These are phyloP conservation scores for Chalaropsis ovoidea DNA, from an alignment of 2,329 filamentous ascomycete species.

Conservation along the genomic window DNA sequence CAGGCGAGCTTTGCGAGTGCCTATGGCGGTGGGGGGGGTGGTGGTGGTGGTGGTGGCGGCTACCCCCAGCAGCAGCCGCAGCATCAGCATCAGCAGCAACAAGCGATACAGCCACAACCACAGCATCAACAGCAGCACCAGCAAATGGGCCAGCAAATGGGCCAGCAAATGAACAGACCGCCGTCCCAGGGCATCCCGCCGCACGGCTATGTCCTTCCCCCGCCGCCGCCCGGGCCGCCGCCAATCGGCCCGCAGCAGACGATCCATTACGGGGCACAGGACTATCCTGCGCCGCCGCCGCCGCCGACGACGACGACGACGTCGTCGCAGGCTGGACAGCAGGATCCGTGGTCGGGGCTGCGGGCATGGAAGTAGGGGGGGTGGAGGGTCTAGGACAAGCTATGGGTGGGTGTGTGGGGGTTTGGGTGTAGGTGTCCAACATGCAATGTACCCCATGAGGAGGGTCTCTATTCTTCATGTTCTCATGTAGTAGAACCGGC, in stretches of 20 bases:
- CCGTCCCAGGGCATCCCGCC: slow-evolving; percentile 38
- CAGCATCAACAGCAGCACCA: slow-evolving; percentile 37
- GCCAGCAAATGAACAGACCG: slow-evolving; percentile 29
- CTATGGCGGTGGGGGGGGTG: no score
- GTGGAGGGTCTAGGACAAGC: no score
- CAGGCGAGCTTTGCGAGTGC: slow-evolving; percentile 44
- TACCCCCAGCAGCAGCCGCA: slow-evolving; percentile 32
- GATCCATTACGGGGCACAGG: slow-evolving; percentile 42
- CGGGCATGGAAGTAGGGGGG: slow-evolving; percentile 41
- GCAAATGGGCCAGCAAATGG: slow-evolving; percentile 36
- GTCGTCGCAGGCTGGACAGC: slow-evolving; percentile 35
- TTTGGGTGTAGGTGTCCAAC: no score
- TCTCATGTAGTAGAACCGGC: no score
- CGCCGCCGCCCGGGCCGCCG: slow-evolving; percentile 53
- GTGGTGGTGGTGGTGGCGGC: no score
- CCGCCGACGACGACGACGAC: no score
- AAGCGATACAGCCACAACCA: slow-evolving; percentile 23
- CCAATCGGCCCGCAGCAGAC: slow-evolving; percentile 54
- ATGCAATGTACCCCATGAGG: no score
- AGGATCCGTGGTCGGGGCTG: slow-evolving; percentile 45
- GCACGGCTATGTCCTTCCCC: slow-evolving; percentile 51
- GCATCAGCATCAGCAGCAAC: slow-evolving; percentile 39
- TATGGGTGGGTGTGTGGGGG: no score
- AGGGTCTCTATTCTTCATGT: no score
- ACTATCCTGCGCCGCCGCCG: slow-evolving; percentile 29